Evolutionary conservation across 2,329 filamentous ascomycete genomes (phyloP).

Genomic region (Pseudogymnoascus sp.): DNA sequence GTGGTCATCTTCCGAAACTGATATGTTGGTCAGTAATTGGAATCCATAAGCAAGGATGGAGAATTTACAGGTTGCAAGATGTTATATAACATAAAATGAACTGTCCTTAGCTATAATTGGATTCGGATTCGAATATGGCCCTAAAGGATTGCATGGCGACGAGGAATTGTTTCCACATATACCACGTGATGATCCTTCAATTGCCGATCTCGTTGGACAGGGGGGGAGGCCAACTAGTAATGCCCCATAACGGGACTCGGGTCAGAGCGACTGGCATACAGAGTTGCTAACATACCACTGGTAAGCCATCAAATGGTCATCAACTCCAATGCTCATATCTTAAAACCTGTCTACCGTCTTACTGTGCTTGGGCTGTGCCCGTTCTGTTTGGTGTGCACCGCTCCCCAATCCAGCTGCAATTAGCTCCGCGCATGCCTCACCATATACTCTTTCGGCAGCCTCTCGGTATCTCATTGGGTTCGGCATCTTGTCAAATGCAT

Average conservation of each 20-base stretch:
- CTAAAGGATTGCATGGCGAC: background rate
- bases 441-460: conserved; percentile 25
- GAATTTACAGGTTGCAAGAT: background rate
- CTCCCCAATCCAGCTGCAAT: conserved; percentile 5
- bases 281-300: background rate
- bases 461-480: conserved; percentile 45
- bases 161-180: background rate
- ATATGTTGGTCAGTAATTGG: background rate
- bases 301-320: background rate
- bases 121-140: no score
- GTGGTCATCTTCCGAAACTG: background rate
- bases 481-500: conserved; percentile 62
- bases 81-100: background rate
- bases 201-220: background rate
- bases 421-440: conserved; percentile 27
- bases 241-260: background rate
- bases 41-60: background rate
- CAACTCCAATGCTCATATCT: background rate
- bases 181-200: background rate
- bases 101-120: background rate
- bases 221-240: background rate
- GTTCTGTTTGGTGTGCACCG: background rate
- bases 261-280: background rate
- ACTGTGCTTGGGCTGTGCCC: background rate
- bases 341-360: background rate